Evolutionary conservation across 2,329 filamentous ascomycete species (phyloP).

Genomic region (Ophioceras dolichostomum): DNA sequence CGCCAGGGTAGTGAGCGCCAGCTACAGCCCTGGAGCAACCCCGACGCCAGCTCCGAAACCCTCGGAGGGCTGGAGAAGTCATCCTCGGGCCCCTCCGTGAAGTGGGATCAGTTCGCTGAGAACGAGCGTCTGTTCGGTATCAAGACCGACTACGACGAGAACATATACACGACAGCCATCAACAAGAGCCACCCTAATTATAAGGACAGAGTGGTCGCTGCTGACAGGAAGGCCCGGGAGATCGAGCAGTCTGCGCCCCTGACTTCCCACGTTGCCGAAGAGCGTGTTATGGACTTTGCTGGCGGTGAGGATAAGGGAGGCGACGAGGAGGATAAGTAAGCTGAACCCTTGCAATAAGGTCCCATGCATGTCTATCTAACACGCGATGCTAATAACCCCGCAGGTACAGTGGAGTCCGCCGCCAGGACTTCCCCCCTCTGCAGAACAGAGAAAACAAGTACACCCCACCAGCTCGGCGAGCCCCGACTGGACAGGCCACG

Average conservation of each 20-base stretch:
- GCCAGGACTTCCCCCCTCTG: conserved; percentile 61
- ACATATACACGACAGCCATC: conserved; percentile 85
- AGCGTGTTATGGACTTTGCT: conserved; percentile 63
- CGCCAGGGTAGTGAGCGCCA: conserved; percentile 58
- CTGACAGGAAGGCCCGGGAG: conserved; percentile 75
- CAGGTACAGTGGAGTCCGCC: conserved; percentile 84
- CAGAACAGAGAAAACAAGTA: conserved; percentile 56
- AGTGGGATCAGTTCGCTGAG: conserved; percentile 91
- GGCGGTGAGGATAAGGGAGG: conserved; percentile 52
- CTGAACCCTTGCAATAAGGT: not conserved
- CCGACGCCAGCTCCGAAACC: conserved; percentile 46
- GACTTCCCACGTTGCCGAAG: conserved; percentile 81
- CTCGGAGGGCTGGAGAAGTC: conserved; percentile 62
- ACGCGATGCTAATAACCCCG: conserved; percentile 5
- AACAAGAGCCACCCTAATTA: conserved; percentile 76
- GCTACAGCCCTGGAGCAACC: conserved; percentile 74
- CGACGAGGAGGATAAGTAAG: conserved; percentile 88
- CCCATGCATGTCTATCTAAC: not conserved
- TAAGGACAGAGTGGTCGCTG: conserved; percentile 62
- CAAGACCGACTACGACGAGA: conserved; percentile 85
- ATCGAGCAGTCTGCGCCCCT: conserved; percentile 66
- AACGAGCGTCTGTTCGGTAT: conserved; percentile 83
- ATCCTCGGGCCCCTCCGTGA: too few species aligned
- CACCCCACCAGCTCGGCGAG: conserved; percentile 77
- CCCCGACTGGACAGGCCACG: conserved; percentile 61